Evolutionary conservation across 139 green algal species (phyloP).

Genomic region (Micractinium sp.): DNA sequence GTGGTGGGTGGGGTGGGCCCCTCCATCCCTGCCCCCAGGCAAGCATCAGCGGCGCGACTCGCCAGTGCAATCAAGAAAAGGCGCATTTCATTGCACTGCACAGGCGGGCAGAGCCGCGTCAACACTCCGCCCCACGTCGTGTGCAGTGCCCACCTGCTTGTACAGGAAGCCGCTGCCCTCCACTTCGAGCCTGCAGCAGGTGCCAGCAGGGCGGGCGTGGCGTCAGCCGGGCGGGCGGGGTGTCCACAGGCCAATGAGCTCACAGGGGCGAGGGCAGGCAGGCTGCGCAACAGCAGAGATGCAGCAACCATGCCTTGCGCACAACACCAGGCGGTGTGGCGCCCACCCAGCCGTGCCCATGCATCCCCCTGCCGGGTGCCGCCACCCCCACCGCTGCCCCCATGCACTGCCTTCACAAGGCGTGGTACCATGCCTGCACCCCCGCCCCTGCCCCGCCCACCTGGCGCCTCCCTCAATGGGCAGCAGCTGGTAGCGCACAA

Average conservation of each 20-base stretch:
- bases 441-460: neutral
- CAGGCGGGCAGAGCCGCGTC: neutral
- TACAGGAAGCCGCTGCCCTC: conserved; percentile 84
- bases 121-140: neutral
- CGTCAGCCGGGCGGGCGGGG: neutral
- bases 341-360: neutral
- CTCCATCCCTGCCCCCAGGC: no score
- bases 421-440: neutral
- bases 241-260: neutral
- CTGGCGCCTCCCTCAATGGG: conserved; percentile 30
- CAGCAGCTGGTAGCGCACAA: conserved; percentile 56
- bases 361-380: no score
- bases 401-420: neutral
- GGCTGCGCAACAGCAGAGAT: neutral
- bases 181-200: conserved; percentile 58
- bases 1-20: no score
- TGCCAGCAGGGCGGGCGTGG: neutral
- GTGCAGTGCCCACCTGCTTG: conserved; percentile 36
- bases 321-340: neutral
- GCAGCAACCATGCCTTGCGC: neutral
- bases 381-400: neutral
- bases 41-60: neutral
- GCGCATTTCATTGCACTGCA: neutral
- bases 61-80: neutral
- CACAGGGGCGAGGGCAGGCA: neutral